These are phyloP conservation scores for Ramalina peruviana DNA, from an alignment of 495 filamentous ascomycete genomes.

Conservation along the genomic window DNA sequence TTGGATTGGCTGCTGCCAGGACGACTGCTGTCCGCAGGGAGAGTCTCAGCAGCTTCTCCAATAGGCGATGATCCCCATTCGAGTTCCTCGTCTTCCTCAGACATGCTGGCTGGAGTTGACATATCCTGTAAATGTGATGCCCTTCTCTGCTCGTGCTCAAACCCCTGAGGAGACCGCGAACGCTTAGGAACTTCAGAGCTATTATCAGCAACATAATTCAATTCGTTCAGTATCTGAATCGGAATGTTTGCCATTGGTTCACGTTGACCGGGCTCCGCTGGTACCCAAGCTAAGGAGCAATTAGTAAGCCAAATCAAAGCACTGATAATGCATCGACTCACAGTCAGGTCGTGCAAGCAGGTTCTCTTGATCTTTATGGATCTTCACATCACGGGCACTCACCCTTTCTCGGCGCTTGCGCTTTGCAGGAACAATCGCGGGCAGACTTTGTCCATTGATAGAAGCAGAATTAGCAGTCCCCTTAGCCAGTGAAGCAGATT, in stretches of 20 bases:
- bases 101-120: too few relatives aligned
- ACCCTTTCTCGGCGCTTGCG: slow-evolving; percentile 17
- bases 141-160: too few relatives aligned
- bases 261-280: slow-evolving; percentile 13
- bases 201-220: slow-evolving; percentile 1
- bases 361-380: slow-evolving; percentile 45
- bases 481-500: too few relatives aligned
- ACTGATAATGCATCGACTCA: slow-evolving; percentile 25
- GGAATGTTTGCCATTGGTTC: slow-evolving; percentile 19
- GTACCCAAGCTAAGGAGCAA: slow-evolving; percentile 15
- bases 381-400: slow-evolving; percentile 31
- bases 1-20: too few relatives aligned
- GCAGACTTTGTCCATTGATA: not conserved
- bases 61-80: too few relatives aligned
- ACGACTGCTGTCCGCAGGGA: too few relatives aligned
- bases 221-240: slow-evolving; percentile 10
- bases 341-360: slow-evolving; percentile 39
- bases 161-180: too few relatives aligned
- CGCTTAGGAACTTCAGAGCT: not conserved
- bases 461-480: not conserved
- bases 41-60: too few relatives aligned
- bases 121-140: too few relatives aligned
- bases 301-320: slow-evolving; percentile 11
- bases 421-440: not conserved
- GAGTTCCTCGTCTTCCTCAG: too few relatives aligned